Base-by-base conservation (phyloP, 352 stramenopile genomes). In the Sclerospora graminicola region DNA sequence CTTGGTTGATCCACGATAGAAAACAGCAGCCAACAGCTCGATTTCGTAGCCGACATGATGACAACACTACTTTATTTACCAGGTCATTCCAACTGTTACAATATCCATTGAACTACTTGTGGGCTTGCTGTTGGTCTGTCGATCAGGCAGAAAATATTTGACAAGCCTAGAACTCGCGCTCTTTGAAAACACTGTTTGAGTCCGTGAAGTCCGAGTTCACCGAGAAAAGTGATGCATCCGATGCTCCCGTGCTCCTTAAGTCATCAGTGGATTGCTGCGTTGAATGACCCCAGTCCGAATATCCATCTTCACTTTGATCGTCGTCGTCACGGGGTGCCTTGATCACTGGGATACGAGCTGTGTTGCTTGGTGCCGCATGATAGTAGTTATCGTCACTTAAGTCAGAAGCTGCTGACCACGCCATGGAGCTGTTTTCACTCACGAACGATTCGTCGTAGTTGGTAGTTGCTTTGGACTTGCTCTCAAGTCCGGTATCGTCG, bases 81-180 rank as follows among this genome's bases (percentile, higher is more conserved):
- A 33, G 27, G 15, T 20, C 16, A 38, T 14, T 26, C 28, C 28
- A 15, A 38, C 4, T 38, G 21, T 8, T 26, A 21, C 48, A 56
- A 60, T 60, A 56, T 39, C 51, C 45, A 60, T 42, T 44, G 45
- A 55, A 44, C 45, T 50, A 60, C 39, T 54, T 47, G 44, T 21
- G 38, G 10, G 41, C 24, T 8, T 47, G 38, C 27, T 42, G 24
- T 39, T 24, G 27, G 13, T 23, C 47, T 44, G 10, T 43, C 21
- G 26, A 50, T 45, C 15, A 23, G 23, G 28, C 21, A 35, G 30
- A 13, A 20, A 13, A 20, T 3, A 45, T 42, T 41, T 42, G 27
- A n/a, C 26, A 27, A 39, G 55, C 9, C 45, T 66, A 69, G 45
- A 69, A 66, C 48, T 69, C 56, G 45, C 47, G 57, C 38, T 63